Evolutionary conservation across 495 filamentous ascomycete species (phyloP), one percentile per base, ranked within the genome.

Genomic region (Penicillium coprophilum): DNA sequence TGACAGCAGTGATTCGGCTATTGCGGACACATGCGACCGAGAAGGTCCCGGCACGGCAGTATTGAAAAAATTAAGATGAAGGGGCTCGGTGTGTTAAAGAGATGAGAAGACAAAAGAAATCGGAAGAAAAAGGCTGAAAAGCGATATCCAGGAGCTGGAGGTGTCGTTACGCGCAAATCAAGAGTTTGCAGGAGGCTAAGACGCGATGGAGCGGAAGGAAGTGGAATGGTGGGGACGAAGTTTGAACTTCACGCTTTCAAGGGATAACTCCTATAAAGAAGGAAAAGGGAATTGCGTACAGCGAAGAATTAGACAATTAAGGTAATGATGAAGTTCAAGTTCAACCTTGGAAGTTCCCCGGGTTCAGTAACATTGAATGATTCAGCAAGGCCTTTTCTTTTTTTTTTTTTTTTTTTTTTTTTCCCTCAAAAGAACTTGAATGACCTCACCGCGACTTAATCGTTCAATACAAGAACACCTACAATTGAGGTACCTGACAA

Each of bases 11-110:
- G 36, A 58, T 53, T 52, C 55, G 46, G 46, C 57, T 54, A 65
- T 47, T 57, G 59, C 61, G 61, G 56, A 46, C 57, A 53, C 62
- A 65, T 59, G 51, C 50, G 56, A 56, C 61, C 68, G 61, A 57
- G 51, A 50, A 63, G 43, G 24, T 49, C 64, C 66, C 64, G 66
- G 56, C 61, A 44, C 54, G 27, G 54, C 44, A 41, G 53, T 36
- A 46, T 39, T 34, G 44, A 38, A 32, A 21, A 50, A 43, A 49
- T 21, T 28, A 34, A 46, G 36, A 55, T 40, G 38, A 41, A 32
- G 40, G 28, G 34, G 38, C 2, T 45, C 27, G 52, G 34, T n/a
- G 8, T 32, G 23, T 28, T 9, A 40, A 51, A 30, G 13, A 38
- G 53, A 52, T 15, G 4, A 30, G 32, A 46, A 38, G 48, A 21